A percentile compares a stretch with the other conserved stretches of the same genome.
phyloP scores from a whole-genome alignment of 2,329 filamentous ascomycete species.

The Dactylellina parvicollis region DNA sequence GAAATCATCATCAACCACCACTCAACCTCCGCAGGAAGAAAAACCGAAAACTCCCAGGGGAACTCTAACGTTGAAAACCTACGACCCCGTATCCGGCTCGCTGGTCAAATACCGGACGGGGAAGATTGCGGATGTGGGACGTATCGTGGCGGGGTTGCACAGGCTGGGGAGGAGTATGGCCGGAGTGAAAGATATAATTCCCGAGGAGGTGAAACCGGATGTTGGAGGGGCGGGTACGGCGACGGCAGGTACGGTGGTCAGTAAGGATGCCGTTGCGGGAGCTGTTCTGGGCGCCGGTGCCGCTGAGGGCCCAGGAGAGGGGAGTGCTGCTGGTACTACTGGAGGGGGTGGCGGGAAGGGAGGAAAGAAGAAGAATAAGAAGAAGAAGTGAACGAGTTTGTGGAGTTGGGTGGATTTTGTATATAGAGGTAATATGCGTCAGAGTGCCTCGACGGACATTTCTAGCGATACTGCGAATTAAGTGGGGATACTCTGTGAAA shows the following conservation, averaged over 20 bases:
- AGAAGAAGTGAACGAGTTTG: slow-evolving; percentile 24
- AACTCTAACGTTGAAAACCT: slow-evolving; percentile 85
- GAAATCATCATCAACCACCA: slow-evolving; percentile 91
- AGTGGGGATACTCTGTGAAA: too few relatives aligned
- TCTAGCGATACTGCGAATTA: too few relatives aligned
- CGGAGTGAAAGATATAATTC: slow-evolving; percentile 61
- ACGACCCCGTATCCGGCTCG: slow-evolving; percentile 81
- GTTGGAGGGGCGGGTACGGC: slow-evolving; percentile 5
- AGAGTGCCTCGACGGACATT: too few relatives aligned
- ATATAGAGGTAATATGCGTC: too few relatives aligned
- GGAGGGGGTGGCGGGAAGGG: slow-evolving; percentile 62
- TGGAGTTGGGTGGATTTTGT: background rate
- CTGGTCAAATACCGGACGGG: slow-evolving; percentile 90
- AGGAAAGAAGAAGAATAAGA: slow-evolving; percentile 54
- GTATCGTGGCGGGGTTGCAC: slow-evolving; percentile 80
- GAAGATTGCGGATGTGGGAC: slow-evolving; percentile 87
- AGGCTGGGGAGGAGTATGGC: slow-evolving; percentile 73
- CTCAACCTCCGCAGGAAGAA: slow-evolving; percentile 80
- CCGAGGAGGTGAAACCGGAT: slow-evolving; percentile 65
- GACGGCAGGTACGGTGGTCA: slow-evolving; percentile 54
- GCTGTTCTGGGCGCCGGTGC: slow-evolving; percentile 58
- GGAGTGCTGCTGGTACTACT: slow-evolving; percentile 54
- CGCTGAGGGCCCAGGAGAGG: slow-evolving; percentile 64
- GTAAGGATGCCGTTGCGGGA: slow-evolving; percentile 60
- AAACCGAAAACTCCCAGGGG: slow-evolving; percentile 76